phyloP scores from a whole-genome alignment of 2,329 filamentous ascomycete genomes.

The Pseudogymnoascus sp. region DNA sequence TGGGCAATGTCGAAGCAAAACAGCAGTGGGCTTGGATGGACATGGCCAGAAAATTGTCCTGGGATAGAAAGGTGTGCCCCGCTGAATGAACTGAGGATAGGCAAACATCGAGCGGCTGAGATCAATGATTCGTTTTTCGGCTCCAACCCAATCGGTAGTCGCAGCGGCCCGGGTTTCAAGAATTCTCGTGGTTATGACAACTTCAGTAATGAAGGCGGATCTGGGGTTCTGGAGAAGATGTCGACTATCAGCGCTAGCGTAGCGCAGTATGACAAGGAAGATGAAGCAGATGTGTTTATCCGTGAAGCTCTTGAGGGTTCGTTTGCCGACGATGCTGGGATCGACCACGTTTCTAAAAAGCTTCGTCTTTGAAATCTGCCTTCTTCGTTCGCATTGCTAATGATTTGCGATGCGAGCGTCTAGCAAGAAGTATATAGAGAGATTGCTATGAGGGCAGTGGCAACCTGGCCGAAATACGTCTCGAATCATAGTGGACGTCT shows the following conservation, averaged over 20 bases:
- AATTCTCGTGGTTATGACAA: not conserved
- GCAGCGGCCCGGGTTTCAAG: not conserved
- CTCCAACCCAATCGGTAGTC: not conserved
- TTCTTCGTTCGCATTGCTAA: not conserved
- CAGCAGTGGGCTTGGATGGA: not conserved
- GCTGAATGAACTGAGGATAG: not conserved
- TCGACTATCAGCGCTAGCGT: conserved; percentile 6
- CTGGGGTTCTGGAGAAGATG: not conserved
- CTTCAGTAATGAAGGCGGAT: not conserved
- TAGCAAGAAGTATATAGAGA: not conserved
- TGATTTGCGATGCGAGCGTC: not conserved
- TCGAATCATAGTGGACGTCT: not conserved
- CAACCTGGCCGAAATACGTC: not conserved
- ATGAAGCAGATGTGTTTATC: conserved; percentile 1
- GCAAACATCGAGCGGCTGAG: not conserved
- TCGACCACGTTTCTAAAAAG: not conserved
- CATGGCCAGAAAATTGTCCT: not conserved
- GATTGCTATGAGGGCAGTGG: not conserved
- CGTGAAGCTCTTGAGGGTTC: not conserved
- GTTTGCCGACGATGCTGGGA: not conserved
- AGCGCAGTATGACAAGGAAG: not conserved
- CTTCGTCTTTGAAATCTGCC: not conserved
- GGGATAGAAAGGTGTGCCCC: not conserved
- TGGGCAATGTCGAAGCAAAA: not conserved
- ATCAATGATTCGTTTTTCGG: not conserved